phyloP scores from a whole-genome alignment of 1,139 yeast genomes.

The Schizosaccharomyces versatilis region DNA sequence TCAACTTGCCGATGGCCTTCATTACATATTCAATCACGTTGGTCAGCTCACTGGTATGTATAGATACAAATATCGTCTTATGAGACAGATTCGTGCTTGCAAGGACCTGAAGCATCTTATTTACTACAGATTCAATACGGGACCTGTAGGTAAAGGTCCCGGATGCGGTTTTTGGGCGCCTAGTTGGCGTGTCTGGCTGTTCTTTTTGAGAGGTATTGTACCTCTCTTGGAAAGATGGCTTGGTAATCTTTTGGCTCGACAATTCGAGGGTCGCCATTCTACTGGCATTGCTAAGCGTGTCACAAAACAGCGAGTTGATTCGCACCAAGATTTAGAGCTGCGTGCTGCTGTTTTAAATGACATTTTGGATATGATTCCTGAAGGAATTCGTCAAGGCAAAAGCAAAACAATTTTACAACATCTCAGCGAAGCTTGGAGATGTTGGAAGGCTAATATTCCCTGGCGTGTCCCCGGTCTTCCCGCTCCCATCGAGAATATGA shows the following conservation, averaged over 20 bases:
- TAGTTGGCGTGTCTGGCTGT: constrained; percentile 93
- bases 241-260: constrained; percentile 74
- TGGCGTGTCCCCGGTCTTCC: constrained; percentile 98
- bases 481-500: constrained; percentile 64
- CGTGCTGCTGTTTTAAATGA: constrained; percentile 92
- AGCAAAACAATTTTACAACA: constrained; percentile 80
- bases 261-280: constrained; percentile 84
- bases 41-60: constrained; percentile 94
- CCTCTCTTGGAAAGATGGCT: constrained; percentile 89
- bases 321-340: constrained; percentile 79
- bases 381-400: constrained; percentile 70
- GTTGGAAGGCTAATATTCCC: constrained; percentile 96
- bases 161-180: constrained; percentile 99
- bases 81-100: constrained; percentile 94
- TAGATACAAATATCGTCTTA: constrained; percentile 86
- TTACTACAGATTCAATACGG: constrained; percentile 52
- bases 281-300: constrained; percentile 71
- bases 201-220: constrained; percentile 75
- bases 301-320: constrained; percentile 86
- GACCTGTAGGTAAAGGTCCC: constrained; percentile 79
- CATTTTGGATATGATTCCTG: constrained; percentile 90
- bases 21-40: constrained; percentile 71
- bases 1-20: constrained; percentile 83
- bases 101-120: constrained; percentile 85
- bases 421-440: constrained; percentile 94